Evolutionary conservation across 352 stramenopile species (phyloP).

Genomic region (Aphanomyces astaci): DNA sequence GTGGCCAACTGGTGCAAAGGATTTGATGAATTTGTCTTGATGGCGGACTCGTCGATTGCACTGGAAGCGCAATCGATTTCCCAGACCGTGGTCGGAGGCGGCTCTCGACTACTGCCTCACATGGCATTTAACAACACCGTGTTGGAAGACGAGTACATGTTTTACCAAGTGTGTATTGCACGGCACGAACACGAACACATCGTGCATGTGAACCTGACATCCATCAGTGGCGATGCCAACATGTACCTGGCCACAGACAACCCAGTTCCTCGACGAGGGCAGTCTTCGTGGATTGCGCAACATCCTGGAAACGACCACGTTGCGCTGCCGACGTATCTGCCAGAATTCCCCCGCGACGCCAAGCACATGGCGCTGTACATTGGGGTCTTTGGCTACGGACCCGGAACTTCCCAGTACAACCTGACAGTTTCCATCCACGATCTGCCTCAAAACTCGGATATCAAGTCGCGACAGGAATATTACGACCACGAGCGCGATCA

Average conservation of each 20-base stretch:
- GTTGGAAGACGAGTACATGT: conserved; percentile 42
- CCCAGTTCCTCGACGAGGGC: conserved; percentile 50
- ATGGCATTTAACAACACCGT: conserved; percentile 60
- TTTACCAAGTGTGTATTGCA: conserved; percentile 65
- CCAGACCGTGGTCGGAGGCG: conserved; percentile 12
- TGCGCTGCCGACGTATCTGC: conserved; percentile 66
- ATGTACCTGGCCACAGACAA: conserved; percentile 63
- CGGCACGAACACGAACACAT: conserved; percentile 72
- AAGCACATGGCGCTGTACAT: conserved; percentile 60
- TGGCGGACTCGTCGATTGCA: background rate
- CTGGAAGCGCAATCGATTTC: background rate
- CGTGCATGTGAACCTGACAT: conserved; percentile 52
- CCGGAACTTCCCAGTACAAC: conserved; percentile 33
- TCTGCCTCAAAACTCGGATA: conserved; percentile 43
- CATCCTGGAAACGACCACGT: conserved; percentile 44
- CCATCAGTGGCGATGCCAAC: conserved; percentile 42
- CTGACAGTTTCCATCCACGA: conserved; percentile 54
- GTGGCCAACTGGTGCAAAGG: conserved; percentile 16
- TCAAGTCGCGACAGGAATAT: conserved; percentile 32
- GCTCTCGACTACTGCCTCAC: conserved; percentile 49
- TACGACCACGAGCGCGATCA: conserved; percentile 52
- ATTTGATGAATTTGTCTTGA: conserved; percentile 20
- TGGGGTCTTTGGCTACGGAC: conserved; percentile 43
- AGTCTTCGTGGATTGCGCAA: conserved; percentile 66
- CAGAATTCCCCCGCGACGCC: conserved; percentile 56